These are phyloP conservation scores for Filosporella fistucella DNA, from an alignment of 495 filamentous ascomycete genomes.

Conservation along the genomic window DNA sequence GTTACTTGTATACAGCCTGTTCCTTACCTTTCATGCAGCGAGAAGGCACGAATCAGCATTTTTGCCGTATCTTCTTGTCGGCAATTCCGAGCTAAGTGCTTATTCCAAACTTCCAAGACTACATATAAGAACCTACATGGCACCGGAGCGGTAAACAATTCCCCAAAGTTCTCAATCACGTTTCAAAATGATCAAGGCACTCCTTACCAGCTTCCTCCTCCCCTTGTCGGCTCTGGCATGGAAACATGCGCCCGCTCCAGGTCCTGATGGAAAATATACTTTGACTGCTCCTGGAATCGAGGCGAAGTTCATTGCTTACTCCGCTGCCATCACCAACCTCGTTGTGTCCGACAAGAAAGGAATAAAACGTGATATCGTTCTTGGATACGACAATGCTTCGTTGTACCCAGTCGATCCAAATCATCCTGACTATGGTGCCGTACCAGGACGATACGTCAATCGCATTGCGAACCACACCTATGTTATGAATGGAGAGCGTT, in stretches of 20 bases:
- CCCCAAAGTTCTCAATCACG: background rate
- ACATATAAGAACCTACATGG: too few relatives aligned
- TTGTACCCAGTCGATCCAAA: conserved; percentile 61
- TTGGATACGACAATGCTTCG: conserved; percentile 73
- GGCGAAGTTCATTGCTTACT: conserved; percentile 49
- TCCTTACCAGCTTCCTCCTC: conserved; percentile 1
- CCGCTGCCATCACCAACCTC: conserved; percentile 51
- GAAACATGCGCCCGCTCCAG: conserved; percentile 3
- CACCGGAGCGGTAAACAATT: too few relatives aligned
- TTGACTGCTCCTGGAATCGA: conserved; percentile 11
- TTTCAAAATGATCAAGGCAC: conserved; percentile 5
- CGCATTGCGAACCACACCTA: conserved; percentile 66
- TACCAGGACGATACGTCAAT: conserved; percentile 77
- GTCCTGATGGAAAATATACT: conserved; percentile 17
- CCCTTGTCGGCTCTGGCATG: conserved; percentile 2
- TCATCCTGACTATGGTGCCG: conserved; percentile 69
- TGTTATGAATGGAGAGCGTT: conserved; percentile 27
- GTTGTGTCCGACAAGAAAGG: conserved; percentile 53
- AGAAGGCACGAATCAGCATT: too few relatives aligned
- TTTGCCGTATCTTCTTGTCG: too few relatives aligned
- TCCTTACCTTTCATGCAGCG: too few relatives aligned
- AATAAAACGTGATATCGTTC: conserved; percentile 53
- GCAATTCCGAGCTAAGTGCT: too few relatives aligned
- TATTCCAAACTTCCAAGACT: too few relatives aligned
- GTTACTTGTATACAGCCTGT: too few relatives aligned